These are phyloP conservation scores for Cinchona pubescens DNA, from an alignment of 257 asterid species.

Conservation along the genomic window DNA sequence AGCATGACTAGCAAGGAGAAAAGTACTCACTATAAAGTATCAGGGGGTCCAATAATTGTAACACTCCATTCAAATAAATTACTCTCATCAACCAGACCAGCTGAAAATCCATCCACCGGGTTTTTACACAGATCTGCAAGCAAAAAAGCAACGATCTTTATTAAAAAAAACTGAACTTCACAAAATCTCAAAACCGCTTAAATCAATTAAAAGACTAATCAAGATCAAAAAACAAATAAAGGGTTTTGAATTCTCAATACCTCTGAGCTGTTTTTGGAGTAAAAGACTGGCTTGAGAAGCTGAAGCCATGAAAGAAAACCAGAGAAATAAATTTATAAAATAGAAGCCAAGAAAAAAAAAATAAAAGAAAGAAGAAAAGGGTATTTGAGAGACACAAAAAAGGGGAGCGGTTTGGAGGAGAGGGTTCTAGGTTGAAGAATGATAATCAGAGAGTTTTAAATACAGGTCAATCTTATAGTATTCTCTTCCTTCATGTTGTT, in stretches of 20 bases:
- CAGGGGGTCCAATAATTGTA: constrained; percentile 95
- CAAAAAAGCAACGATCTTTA: constrained; percentile 46
- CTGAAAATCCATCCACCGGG: constrained; percentile 97
- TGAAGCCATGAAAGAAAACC: constrained; percentile 54
- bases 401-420: background rate
- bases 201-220: constrained; percentile 22
- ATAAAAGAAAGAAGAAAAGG: constrained; percentile 14
- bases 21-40: constrained; percentile 81
- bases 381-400: background rate
- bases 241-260: constrained; percentile 26
- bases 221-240: constrained; percentile 16
- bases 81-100: constrained; percentile 81
- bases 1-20: constrained; percentile 2
- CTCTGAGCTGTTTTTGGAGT: constrained; percentile 93
- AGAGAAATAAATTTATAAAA: constrained; percentile 2
- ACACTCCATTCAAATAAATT: constrained; percentile 97
- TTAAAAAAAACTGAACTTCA: background rate
- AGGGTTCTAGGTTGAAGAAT: constrained; percentile 34
- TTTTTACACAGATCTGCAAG: constrained; percentile 77
- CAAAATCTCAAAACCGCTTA: constrained; percentile 5
- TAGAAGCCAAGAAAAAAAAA: constrained; percentile 21
- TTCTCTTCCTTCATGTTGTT: no score
- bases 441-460: constrained; percentile 20
- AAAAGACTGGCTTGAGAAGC: constrained; percentile 88
- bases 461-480: background rate